Evolutionary conservation across 1,139 yeast species (phyloP).

Genomic region (Yarrowia galli): DNA sequence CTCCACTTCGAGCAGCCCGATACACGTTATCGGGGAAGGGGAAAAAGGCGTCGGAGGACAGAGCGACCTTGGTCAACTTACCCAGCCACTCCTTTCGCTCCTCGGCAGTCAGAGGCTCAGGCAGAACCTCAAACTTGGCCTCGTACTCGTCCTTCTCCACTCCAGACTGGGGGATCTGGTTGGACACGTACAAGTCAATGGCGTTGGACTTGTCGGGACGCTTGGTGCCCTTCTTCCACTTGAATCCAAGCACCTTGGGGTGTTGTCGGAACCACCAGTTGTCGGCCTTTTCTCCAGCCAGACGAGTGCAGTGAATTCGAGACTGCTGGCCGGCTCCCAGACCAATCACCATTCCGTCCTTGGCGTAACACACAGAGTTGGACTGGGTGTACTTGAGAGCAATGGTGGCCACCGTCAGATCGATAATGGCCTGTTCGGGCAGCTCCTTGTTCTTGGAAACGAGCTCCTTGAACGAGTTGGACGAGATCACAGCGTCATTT

Average conservation of each 20-base stretch:
- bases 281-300: slow-evolving; percentile 99
- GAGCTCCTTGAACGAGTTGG: slow-evolving; percentile 87
- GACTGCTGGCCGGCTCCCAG: slow-evolving; percentile 99
- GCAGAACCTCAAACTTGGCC: slow-evolving; percentile 82
- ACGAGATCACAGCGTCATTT: slow-evolving; percentile 94
- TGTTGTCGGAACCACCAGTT: slow-evolving; percentile 99
- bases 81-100: slow-evolving; percentile 90
- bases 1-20: slow-evolving; percentile 97
- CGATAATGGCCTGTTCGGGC: slow-evolving; percentile 91
- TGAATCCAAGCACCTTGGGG: slow-evolving; percentile 87
- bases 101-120: slow-evolving; percentile 78
- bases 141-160: slow-evolving; percentile 95
- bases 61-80: slow-evolving; percentile 82
- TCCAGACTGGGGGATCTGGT: slow-evolving; percentile 88
- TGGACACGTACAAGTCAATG: slow-evolving; percentile 89
- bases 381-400: slow-evolving; percentile 97
- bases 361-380: slow-evolving; percentile 97
- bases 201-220: slow-evolving; percentile 99
- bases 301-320: slow-evolving; percentile 97
- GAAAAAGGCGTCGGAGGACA: slow-evolving; percentile 98
- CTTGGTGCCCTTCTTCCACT: slow-evolving; percentile 98
- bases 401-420: slow-evolving; percentile 94
- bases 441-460: slow-evolving; percentile 85
- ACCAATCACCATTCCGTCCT: slow-evolving; percentile 98
- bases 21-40: slow-evolving; percentile 99